Evolutionary conservation across 2,329 filamentous ascomycete species (phyloP).

Genomic region (Monosporascus sp.): DNA sequence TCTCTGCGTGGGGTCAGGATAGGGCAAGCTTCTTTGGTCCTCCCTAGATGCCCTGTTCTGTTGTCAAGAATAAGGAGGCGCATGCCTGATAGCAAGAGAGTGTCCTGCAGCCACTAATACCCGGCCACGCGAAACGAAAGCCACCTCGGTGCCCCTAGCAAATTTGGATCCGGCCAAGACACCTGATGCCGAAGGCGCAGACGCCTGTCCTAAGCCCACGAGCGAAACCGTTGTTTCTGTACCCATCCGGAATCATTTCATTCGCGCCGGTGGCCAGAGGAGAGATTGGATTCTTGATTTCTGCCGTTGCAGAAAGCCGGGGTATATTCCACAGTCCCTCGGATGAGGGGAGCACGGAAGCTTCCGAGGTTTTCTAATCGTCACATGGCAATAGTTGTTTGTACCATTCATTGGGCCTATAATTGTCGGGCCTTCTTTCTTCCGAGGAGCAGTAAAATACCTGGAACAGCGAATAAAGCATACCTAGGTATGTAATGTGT

Average conservation of each 20-base stretch:
- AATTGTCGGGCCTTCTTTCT: conserved; percentile 29
- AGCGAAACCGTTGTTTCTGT: conserved; percentile 54
- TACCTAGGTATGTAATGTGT: too few relatives aligned
- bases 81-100: background rate
- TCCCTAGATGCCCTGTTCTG: conserved; percentile 5
- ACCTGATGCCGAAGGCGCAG: background rate
- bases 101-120: background rate
- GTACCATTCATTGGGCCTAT: conserved; percentile 50
- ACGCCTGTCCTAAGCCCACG: conserved; percentile 12
- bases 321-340: conserved; percentile 31
- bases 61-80: conserved; percentile 10
- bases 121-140: background rate
- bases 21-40: conserved; percentile 1
- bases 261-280: conserved; percentile 69
- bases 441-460: too few relatives aligned
- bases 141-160: background rate
- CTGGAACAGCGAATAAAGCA: too few relatives aligned
- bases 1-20: conserved; percentile 5
- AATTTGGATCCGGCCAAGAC: background rate
- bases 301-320: conserved; percentile 56
- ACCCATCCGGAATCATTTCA: conserved; percentile 62
- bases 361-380: conserved; percentile 45
- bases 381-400: conserved; percentile 50
- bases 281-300: conserved; percentile 75
- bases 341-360: conserved; percentile 3